phyloP scores from a whole-genome alignment of 805 yeast species.

The Yamadazyma sp. region DNA sequence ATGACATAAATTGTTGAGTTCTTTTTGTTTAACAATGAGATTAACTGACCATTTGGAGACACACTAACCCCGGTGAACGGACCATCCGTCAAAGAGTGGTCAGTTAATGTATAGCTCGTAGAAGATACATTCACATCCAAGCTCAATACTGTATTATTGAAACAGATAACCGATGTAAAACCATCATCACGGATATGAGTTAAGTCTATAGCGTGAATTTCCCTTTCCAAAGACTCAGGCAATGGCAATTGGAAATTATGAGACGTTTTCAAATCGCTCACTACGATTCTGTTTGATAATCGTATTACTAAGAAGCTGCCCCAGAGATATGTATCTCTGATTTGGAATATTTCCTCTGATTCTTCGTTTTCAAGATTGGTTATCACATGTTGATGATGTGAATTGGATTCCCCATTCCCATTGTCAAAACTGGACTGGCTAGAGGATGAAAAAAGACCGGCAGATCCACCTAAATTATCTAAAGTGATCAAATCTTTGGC shows the following conservation, averaged over 20 bases:
- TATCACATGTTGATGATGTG: constrained; percentile 17
- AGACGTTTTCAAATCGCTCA: constrained; percentile 41
- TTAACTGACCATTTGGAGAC: constrained; percentile 57
- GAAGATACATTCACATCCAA: constrained; percentile 25
- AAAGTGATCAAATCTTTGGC: constrained; percentile 20
- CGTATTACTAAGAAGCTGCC: constrained; percentile 24
- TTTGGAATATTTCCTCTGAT: constrained; percentile 28
- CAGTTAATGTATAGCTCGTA: constrained; percentile 27
- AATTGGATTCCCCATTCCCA: background rate
- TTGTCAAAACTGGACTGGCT: background rate
- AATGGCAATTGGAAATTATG: constrained; percentile 39
- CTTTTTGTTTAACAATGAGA: constrained; percentile 45
- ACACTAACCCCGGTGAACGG: constrained; percentile 43
- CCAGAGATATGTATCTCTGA: constrained; percentile 15
- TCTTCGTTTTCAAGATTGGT: constrained; percentile 34
- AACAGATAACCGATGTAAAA: constrained; percentile 26
- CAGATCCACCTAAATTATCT: constrained; percentile 16
- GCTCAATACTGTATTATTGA: constrained; percentile 26
- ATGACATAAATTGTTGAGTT: constrained; percentile 49
- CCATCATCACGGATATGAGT: constrained; percentile 8
- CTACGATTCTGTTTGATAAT: constrained; percentile 31
- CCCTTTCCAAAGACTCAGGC: constrained; percentile 18
- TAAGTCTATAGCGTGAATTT: constrained; percentile 24
- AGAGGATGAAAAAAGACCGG: background rate
- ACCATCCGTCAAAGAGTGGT: constrained; percentile 47